phyloP scores from a whole-genome alignment of 176 grass and related monocot species.

The Canna indica region DNA sequence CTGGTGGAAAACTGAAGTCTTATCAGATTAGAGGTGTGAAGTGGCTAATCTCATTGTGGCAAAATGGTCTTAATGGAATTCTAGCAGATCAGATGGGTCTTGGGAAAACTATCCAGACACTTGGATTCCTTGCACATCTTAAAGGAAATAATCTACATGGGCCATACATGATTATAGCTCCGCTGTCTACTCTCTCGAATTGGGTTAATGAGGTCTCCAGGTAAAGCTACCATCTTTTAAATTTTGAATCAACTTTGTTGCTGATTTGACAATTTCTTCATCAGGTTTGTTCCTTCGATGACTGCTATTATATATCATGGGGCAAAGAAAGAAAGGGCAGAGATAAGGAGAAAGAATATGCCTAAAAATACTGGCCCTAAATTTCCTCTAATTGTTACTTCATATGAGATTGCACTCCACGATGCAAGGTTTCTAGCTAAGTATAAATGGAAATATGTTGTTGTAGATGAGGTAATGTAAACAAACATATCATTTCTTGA shows the following conservation, averaged over 20 bases:
- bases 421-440: slow-evolving; percentile 66
- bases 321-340: slow-evolving; percentile 42
- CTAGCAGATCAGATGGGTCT: slow-evolving; percentile 98
- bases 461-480: slow-evolving; percentile 78
- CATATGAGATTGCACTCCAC: slow-evolving; percentile 63
- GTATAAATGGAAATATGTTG: slow-evolving; percentile 84
- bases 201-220: slow-evolving; percentile 84
- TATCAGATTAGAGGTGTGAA: slow-evolving; percentile 98
- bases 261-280: slow-evolving; percentile 20
- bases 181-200: slow-evolving; percentile 94
- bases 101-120: slow-evolving; percentile 96
- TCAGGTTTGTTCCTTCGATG: slow-evolving; percentile 80
- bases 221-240: slow-evolving; percentile 22
- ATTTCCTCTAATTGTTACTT: slow-evolving; percentile 84
- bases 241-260: background rate
- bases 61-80: slow-evolving; percentile 92
- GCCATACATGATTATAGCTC: slow-evolving; percentile 84
- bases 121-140: slow-evolving; percentile 91
- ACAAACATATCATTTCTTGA: background rate
- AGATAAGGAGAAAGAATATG: slow-evolving; percentile 81
- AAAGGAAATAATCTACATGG: slow-evolving; percentile 84
- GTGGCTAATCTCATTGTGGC: slow-evolving; percentile 96
- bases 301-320: slow-evolving; percentile 78
- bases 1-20: slow-evolving; percentile 75
- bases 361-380: slow-evolving; percentile 39